A percentile compares a stretch with the other conserved stretches of the same genome.
Conservation (phyloP, 2,329 filamentous ascomycete genomes). For the Claviceps capensis region DNA sequence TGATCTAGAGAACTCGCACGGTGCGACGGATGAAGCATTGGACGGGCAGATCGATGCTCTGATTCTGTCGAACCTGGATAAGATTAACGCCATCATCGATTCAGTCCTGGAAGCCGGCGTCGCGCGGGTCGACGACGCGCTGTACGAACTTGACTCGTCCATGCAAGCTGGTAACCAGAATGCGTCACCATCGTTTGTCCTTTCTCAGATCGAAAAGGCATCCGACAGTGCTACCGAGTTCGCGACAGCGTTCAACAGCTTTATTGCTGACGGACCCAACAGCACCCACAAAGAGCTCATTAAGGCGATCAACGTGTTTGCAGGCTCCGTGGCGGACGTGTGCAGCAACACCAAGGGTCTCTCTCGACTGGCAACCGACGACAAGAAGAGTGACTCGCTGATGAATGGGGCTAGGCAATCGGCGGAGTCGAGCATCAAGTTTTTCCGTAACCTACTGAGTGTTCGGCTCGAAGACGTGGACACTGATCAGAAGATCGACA, state of each 20-base stretch:
- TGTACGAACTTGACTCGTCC: conserved; percentile 92
- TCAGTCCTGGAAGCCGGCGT: conserved; percentile 90
- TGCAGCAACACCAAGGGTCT: conserved; percentile 95
- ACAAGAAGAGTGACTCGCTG: conserved; percentile 83
- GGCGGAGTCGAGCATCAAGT: conserved; percentile 76
- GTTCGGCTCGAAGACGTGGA: conserved; percentile 88
- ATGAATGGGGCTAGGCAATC: conserved; percentile 72
- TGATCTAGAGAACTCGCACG: conserved; percentile 64
- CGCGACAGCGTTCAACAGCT: conserved; percentile 95
- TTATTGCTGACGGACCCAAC: conserved; percentile 90
- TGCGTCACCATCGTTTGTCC: conserved; percentile 82
- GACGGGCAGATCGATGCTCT: conserved; percentile 87
- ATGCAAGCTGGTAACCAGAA: conserved; percentile 99
- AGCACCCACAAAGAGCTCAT: conserved; percentile 84
- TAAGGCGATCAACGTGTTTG: conserved; percentile 79
- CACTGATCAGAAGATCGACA: conserved; percentile 82
- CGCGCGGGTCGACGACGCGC: conserved; percentile 83
- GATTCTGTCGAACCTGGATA: conserved; percentile 72
- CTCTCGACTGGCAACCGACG: conserved; percentile 81
- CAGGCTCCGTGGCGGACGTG: conserved; percentile 83
- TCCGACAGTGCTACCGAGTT: conserved; percentile 92
- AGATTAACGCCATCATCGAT: conserved; percentile 96
- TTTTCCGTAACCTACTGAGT: conserved; percentile 88
- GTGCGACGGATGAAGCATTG: conserved; percentile 63
- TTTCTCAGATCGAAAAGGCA: conserved; percentile 95